A percentile compares a stretch with the other conserved stretches of the same genome.
Conservation (phyloP, 2,329 filamentous ascomycete species). For the Albifimbria verrucaria region DNA sequence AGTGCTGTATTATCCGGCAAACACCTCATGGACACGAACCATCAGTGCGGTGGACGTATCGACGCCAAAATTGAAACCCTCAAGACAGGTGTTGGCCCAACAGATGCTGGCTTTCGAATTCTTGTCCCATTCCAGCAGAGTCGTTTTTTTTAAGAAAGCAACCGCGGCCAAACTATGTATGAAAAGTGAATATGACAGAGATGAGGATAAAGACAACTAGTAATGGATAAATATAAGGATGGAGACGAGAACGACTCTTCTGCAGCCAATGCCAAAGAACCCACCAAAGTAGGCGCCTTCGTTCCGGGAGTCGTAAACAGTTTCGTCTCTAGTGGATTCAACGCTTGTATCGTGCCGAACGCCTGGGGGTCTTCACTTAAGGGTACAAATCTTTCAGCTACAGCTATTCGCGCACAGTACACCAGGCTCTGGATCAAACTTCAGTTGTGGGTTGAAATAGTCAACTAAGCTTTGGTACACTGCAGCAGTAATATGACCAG, state of each 20-base stretch:
- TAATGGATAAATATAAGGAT: too few relatives aligned
- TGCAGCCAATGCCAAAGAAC: not conserved
- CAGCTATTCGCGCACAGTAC: constrained; percentile 13
- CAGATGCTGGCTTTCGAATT: constrained; percentile 16
- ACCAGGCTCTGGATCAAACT: constrained; percentile 12
- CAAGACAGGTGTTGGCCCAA: constrained; percentile 17
- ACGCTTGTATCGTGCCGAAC: constrained; percentile 14
- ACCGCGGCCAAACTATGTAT: not conserved
- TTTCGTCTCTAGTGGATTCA: constrained; percentile 15
- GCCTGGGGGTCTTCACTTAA: constrained; percentile 17
- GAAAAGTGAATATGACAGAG: too few relatives aligned
- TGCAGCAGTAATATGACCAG: too few relatives aligned
- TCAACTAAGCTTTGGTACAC: too few relatives aligned
- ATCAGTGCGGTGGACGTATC: constrained; percentile 9
- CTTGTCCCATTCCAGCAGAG: constrained; percentile 15
- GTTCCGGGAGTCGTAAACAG: constrained; percentile 17
- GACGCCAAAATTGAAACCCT: constrained; percentile 16
- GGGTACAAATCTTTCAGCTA: constrained; percentile 15
- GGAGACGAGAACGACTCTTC: not conserved
- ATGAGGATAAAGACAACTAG: too few relatives aligned
- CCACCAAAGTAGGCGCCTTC: constrained; percentile 9
- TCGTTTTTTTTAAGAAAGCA: not conserved
- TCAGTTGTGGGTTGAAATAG: too few relatives aligned
- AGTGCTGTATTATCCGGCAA: constrained; percentile 10
- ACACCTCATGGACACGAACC: constrained; percentile 5